phyloP scores from a whole-genome alignment of 352 stramenopile species.

The Pythium chondricola region DNA sequence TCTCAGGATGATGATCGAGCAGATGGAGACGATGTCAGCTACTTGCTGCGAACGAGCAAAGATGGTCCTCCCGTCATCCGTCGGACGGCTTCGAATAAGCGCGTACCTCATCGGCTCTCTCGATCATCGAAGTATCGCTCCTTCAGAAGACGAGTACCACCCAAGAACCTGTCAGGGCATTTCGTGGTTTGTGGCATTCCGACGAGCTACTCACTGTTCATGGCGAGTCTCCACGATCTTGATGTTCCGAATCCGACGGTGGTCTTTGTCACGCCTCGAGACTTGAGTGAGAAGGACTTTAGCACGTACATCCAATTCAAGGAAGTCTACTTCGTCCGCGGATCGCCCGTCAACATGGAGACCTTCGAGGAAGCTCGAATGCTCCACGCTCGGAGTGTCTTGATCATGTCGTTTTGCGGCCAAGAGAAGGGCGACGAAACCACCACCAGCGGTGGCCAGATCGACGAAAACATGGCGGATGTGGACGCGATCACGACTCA shows the following conservation, averaged over 20 bases:
- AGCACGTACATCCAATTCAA: constrained; percentile 34
- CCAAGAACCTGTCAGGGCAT: constrained; percentile 31
- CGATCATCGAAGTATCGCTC: constrained; percentile 33
- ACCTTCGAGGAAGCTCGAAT: constrained; percentile 53
- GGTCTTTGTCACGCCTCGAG: constrained; percentile 51
- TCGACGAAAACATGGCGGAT: constrained; percentile 72
- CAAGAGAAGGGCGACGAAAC: constrained; percentile 14
- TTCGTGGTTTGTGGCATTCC: constrained; percentile 68
- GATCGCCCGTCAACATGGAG: constrained; percentile 56
- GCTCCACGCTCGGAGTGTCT: constrained; percentile 49
- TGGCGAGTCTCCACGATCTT: constrained; percentile 43
- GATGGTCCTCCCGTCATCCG: constrained; percentile 1
- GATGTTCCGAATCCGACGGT: constrained; percentile 29
- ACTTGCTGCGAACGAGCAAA: too few species aligned
- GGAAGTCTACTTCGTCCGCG: constrained; percentile 61
- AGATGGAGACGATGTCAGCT: not conserved
- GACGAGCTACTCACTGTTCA: constrained; percentile 48
- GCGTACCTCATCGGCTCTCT: constrained; percentile 5
- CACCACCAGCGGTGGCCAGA: constrained; percentile 25
- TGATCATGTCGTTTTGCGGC: constrained; percentile 66
- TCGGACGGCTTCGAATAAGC: constrained; percentile 5
- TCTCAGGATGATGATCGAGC: not conserved
- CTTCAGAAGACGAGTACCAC: constrained; percentile 21
- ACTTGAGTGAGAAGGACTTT: constrained; percentile 44
- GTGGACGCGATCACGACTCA: constrained; percentile 74